phyloP scores from a whole-genome alignment of 2,329 filamentous ascomycete genomes.

The Fusarium protoensiforme region DNA sequence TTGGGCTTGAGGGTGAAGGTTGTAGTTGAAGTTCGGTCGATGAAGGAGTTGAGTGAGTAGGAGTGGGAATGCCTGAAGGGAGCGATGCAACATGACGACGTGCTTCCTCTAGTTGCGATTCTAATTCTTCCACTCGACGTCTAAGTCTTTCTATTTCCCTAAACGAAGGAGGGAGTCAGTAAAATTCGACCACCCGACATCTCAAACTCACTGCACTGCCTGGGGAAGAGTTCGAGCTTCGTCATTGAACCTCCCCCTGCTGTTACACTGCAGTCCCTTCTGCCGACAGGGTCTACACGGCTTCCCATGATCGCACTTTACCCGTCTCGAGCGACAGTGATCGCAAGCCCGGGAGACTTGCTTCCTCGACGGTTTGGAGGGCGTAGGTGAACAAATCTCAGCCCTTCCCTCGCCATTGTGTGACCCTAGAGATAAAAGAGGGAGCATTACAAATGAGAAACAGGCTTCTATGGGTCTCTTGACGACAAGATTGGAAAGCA shows the following conservation, averaged over 20 bases:
- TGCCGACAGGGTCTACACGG: constrained; percentile 30
- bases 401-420: background rate
- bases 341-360: constrained; percentile 39
- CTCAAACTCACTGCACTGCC: constrained; percentile 16
- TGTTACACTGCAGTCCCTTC: constrained; percentile 20
- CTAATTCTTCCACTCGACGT: background rate
- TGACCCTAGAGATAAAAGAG: background rate
- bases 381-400: background rate
- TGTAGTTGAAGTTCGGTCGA: background rate
- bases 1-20: constrained; percentile 40
- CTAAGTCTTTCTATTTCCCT: background rate
- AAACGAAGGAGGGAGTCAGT: background rate
- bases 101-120: background rate
- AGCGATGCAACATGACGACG: background rate
- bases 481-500: background rate
- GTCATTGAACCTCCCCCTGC: constrained; percentile 18
- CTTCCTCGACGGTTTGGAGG: constrained; percentile 21
- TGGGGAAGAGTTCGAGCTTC: constrained; percentile 26
- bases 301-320: constrained; percentile 36
- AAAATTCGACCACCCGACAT: background rate
- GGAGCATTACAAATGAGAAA: background rate
- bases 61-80: background rate
- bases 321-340: constrained; percentile 32
- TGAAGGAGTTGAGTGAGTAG: background rate
- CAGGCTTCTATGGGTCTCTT: background rate